Percentiles rank a stretch among this genome's conserved stretches.
These are phyloP conservation scores for Gyromitra esculenta DNA, from an alignment of 2,329 filamentous ascomycete genomes.

Conservation along the genomic window DNA sequence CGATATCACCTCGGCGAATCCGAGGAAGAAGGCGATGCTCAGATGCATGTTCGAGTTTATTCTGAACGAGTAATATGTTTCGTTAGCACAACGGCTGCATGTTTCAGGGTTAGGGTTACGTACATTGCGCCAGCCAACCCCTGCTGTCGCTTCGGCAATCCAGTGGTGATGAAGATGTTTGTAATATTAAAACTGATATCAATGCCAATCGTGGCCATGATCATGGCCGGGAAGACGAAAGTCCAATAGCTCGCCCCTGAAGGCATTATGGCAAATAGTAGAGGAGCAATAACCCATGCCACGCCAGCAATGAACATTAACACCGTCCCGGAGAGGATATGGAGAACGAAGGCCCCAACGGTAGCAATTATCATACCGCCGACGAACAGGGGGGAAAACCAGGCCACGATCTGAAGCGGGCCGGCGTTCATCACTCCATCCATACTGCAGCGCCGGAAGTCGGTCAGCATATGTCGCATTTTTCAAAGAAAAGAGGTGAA, in stretches of 20 bases:
- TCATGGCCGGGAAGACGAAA: conserved; percentile 76
- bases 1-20: conserved; percentile 72
- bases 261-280: conserved; percentile 74
- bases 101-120: conserved; percentile 12
- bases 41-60: conserved; percentile 77
- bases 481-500: neutral
- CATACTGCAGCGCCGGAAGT: conserved; percentile 63
- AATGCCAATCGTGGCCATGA: conserved; percentile 75
- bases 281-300: conserved; percentile 68
- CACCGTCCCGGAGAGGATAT: conserved; percentile 71
- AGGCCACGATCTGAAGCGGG: conserved; percentile 72
- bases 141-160: conserved; percentile 72
- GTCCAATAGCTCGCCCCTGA: conserved; percentile 72
- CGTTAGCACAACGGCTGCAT: conserved; percentile 19
- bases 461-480: conserved; percentile 27
- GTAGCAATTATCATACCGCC: conserved; percentile 74
- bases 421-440: conserved; percentile 69
- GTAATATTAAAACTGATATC: conserved; percentile 80
- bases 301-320: conserved; percentile 71
- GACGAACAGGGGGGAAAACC: conserved; percentile 73
- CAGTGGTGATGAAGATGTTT: conserved; percentile 80
- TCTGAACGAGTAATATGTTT: conserved; percentile 20
- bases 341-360: conserved; percentile 73
- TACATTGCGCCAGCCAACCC: conserved; percentile 74
- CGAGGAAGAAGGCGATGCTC: conserved; percentile 76